A percentile compares a stretch with the other conserved stretches of the same genome.
phyloP scores from a whole-genome alignment of 306 rosid genomes.

The Prunus mume region DNA sequence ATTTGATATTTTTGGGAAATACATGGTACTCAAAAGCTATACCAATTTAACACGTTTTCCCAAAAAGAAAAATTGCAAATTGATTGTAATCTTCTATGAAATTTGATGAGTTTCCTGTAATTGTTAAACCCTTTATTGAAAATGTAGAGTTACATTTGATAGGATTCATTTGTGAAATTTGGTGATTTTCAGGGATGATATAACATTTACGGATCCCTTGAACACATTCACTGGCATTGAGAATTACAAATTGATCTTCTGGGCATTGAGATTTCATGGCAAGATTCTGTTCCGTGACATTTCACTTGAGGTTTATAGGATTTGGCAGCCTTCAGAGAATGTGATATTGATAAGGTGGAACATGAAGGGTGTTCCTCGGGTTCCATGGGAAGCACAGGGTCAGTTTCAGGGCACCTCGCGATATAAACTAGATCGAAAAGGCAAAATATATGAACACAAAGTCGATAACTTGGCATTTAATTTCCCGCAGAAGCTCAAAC shows the following conservation, averaged over 20 bases:
- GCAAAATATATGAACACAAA: constrained; percentile 87
- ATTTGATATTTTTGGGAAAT: not conserved
- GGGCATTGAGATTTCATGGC: constrained; percentile 93
- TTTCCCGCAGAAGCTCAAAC: constrained; percentile 64
- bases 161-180: constrained; percentile 13
- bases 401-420: constrained; percentile 94
- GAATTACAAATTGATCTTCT: constrained; percentile 80
- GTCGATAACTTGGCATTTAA: constrained; percentile 91
- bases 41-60: not conserved
- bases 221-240: constrained; percentile 86
- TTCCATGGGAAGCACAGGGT: constrained; percentile 93
- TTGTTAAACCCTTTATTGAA: not conserved
- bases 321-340: constrained; percentile 97
- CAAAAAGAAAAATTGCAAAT: not conserved
- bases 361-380: constrained; percentile 80
- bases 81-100: not conserved
- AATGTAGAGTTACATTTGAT: not conserved
- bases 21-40: not conserved
- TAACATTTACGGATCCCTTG: constrained; percentile 75
- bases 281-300: constrained; percentile 76
- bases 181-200: constrained; percentile 71
- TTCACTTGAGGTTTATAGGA: constrained; percentile 67
- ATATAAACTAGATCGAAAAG: constrained; percentile 74
- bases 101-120: not conserved
- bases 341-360: constrained; percentile 86